Percentiles rank a stretch among this genome's conserved stretches.
These are phyloP conservation scores for Microdochium trichocladiopsis DNA, from an alignment of 2,329 filamentous ascomycete genomes.

Conservation along the genomic window DNA sequence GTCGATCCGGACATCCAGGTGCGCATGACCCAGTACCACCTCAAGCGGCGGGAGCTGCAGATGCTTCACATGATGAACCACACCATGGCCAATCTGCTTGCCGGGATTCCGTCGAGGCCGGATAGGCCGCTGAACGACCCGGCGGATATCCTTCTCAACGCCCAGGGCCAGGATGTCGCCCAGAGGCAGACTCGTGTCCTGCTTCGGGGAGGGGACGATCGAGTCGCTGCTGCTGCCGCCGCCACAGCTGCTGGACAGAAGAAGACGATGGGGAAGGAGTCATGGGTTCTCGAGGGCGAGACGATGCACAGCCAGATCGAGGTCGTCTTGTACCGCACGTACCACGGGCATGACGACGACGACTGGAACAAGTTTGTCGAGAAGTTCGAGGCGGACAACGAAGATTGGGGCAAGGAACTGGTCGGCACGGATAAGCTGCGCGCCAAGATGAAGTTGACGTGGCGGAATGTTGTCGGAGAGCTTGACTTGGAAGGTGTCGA, in stretches of 20 bases:
- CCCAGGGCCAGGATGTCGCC: neutral
- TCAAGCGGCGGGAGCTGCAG: neutral
- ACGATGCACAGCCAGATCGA: conserved; percentile 8
- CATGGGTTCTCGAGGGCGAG: neutral
- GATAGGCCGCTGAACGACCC: neutral
- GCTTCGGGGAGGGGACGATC: conserved; percentile 1
- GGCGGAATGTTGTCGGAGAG: conserved; percentile 2
- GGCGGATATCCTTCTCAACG: neutral
- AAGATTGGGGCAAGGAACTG: conserved; percentile 15
- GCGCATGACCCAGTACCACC: neutral
- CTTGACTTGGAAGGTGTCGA: neutral
- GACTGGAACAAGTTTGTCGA: conserved; percentile 15
- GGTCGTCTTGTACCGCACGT: conserved; percentile 14
- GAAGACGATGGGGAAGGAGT: too few species aligned
- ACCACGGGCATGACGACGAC: conserved; percentile 9
- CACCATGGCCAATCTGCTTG: neutral
- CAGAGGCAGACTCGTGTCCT: neutral
- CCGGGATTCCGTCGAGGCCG: neutral
- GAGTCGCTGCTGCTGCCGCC: too few species aligned
- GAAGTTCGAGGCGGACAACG: conserved; percentile 15
- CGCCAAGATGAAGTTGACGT: conserved; percentile 2
- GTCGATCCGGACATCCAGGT: neutral
- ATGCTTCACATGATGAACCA: neutral
- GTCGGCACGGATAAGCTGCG: conserved; percentile 1
- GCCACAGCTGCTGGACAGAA: neutral